Evolutionary conservation across 2,329 filamentous ascomycete genomes (phyloP), one percentile per base, ranked within the genome.

Genomic region (Colletotrichum liriopes): DNA sequence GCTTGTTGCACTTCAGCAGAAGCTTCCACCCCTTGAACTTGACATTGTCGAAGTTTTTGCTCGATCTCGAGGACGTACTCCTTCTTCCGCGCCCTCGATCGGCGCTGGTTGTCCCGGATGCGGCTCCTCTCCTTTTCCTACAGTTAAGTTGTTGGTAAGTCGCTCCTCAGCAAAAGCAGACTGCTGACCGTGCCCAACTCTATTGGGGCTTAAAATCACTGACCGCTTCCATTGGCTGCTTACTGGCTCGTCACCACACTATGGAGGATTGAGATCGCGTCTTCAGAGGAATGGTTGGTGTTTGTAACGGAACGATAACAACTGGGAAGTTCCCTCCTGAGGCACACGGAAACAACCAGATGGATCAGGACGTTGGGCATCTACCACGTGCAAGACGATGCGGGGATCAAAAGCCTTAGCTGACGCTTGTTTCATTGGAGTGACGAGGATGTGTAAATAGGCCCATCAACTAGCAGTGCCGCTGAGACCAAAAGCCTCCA

Each of bases 71-170:
- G 85, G 49, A 94, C 83, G 78, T 95, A 94, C 77, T 94, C 92
- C 83, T 93, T 93, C 74, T 91, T 88, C 45, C 93, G 88, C 56
- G 92, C 92, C 65, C 93, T 90, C n/a, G 91, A 94, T 73, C 93
- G 90, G 67, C 93, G 87, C 79, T 95, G 93, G 77, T 95, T 95
- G 77, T 95, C 92, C 74, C 93, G 89, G 75, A 94, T 92, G 70
- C 93, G 91, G 73, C 61, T 73, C 56, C 60, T 71, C 58, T 73
- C 71, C 55, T 64, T 66, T 63, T 73, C 71, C 71, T 71, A 49
- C 51, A 29, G 35, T 39, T 39, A 39, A 65, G 45, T 35, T 37
- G 23, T 70, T 70, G 65, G 70, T 72, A 72, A 72, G 66, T 60
- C 47, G 55, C 49, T 49, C 41, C 39, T 20, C 26, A 12, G 49